These are phyloP conservation scores for Linnemannia elongata DNA, from an alignment of 192 early-diverging fungal species.

Conservation along the genomic window DNA sequence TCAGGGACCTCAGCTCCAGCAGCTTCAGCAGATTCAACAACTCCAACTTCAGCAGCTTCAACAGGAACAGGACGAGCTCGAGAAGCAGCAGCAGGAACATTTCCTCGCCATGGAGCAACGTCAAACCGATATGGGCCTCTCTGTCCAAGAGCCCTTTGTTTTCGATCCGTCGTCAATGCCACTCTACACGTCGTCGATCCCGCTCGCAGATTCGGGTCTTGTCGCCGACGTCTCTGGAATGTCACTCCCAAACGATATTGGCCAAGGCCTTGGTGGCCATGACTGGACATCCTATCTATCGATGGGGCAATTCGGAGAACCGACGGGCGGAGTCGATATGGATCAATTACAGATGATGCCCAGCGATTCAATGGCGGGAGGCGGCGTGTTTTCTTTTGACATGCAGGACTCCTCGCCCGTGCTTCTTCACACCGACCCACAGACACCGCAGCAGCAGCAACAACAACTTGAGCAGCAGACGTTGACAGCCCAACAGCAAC, in stretches of 20 bases:
- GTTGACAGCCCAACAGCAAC: constrained; percentile 15
- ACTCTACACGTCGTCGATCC: constrained; percentile 8
- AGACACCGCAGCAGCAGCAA: constrained; percentile 9
- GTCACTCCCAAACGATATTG: constrained; percentile 16
- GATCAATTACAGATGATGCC: constrained; percentile 34
- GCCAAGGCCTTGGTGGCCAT: not conserved
- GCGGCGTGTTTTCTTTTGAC: constrained; percentile 14
- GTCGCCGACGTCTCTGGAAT: constrained; percentile 16
- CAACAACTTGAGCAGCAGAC: constrained; percentile 17
- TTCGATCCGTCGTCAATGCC: constrained; percentile 31
- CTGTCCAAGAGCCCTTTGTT: constrained; percentile 6
- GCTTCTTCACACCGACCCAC: not conserved
- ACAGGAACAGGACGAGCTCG: constrained; percentile 14
- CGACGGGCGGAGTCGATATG: constrained; percentile 7
- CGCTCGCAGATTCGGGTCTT: constrained; percentile 11
- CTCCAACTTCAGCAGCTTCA: constrained; percentile 14
- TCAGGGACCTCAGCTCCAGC: constrained; percentile 22
- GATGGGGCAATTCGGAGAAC: constrained; percentile 19
- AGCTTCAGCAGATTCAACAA: constrained; percentile 28
- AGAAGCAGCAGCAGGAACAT: constrained; percentile 20
- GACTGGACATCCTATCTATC: constrained; percentile 36
- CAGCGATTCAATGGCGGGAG: not conserved
- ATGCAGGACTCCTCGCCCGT: constrained; percentile 1
- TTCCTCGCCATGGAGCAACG: constrained; percentile 9
- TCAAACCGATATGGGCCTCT: not conserved